phyloP scores from a whole-genome alignment of 2,329 filamentous ascomycete species.

The Neoscytalidium dimidiatum region DNA sequence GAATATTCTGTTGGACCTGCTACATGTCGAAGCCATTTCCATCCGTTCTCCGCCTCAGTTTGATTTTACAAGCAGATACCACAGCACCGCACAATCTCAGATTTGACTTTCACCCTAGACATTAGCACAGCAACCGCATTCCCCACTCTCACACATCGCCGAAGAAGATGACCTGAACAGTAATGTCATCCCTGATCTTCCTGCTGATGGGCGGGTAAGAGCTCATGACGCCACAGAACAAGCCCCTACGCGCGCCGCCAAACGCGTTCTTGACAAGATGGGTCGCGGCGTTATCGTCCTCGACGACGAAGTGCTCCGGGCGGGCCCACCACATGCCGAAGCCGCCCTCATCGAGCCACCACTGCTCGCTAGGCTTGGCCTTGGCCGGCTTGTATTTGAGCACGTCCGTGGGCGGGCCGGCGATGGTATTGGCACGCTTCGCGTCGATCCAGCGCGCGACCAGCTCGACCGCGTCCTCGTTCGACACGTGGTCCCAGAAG shows the following conservation, averaged over 20 bases:
- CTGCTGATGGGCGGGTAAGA: slow-evolving; percentile 36
- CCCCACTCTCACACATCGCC: slow-evolving; percentile 30
- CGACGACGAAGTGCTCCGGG: slow-evolving; percentile 49
- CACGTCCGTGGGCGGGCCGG: slow-evolving; percentile 11
- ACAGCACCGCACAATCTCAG: too few relatives aligned
- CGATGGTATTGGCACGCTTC: slow-evolving; percentile 24
- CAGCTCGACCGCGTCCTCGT: slow-evolving; percentile 59
- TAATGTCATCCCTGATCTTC: slow-evolving; percentile 53
- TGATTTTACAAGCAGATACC: too few relatives aligned
- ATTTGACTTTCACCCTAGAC: too few relatives aligned
- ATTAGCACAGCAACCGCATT: background rate
- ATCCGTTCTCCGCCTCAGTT: too few relatives aligned
- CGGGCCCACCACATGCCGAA: slow-evolving; percentile 42
- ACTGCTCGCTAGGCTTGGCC: background rate
- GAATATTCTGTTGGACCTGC: too few relatives aligned
- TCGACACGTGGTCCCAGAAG: slow-evolving; percentile 64
- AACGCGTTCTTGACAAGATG: slow-evolving; percentile 56
- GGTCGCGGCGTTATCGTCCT: slow-evolving; percentile 55
- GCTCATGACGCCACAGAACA: slow-evolving; percentile 43
- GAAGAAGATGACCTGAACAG: slow-evolving; percentile 58
- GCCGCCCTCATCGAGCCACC: slow-evolving; percentile 27
- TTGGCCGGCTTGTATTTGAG: background rate
- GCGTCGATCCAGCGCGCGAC: slow-evolving; percentile 58
- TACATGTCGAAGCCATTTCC: too few relatives aligned
- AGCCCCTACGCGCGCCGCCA: slow-evolving; percentile 47